These are phyloP conservation scores for Colletotrichum sp. DNA, from an alignment of 2,329 filamentous ascomycete genomes.

Conservation along the genomic window DNA sequence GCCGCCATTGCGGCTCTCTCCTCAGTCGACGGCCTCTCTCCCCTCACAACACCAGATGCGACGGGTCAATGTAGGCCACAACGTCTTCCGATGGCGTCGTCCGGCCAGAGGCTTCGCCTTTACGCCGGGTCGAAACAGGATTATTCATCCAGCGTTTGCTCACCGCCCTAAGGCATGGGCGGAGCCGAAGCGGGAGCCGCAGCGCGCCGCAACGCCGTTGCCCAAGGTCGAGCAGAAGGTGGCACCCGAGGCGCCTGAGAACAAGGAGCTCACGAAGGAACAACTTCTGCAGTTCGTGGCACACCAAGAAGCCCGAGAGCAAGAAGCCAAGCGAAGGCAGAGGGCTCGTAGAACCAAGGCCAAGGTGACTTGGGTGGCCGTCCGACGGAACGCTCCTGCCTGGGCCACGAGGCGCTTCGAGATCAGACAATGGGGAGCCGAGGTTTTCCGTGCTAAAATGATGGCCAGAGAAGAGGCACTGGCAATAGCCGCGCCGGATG, in stretches of 20 bases:
- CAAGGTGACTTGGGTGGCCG: background rate
- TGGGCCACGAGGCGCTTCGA: background rate
- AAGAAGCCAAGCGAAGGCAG: background rate
- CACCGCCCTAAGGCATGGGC: background rate
- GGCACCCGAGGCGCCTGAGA: background rate
- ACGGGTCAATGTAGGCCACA: background rate
- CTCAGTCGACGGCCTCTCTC: background rate
- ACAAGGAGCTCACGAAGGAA: background rate
- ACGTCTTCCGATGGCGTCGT: background rate
- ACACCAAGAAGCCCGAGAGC: background rate
- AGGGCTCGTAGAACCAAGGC: background rate
- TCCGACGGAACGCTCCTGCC: background rate
- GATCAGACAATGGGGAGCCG: background rate
- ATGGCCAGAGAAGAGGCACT: background rate
- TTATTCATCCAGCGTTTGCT: background rate
- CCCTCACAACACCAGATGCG: background rate
- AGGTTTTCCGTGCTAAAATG: background rate
- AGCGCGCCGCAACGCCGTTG: background rate
- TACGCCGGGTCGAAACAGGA: background rate
- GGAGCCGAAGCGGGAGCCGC: no score
- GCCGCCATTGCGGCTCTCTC: background rate
- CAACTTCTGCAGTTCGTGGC: background rate
- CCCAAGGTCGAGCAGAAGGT: background rate
- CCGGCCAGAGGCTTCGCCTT: background rate
- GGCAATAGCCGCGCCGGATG: background rate